Evolutionary conservation across 1,284 basidiomycete species (phyloP), one percentile per base, ranked within the genome.

Genomic region (Ceratobasidium sp.): DNA sequence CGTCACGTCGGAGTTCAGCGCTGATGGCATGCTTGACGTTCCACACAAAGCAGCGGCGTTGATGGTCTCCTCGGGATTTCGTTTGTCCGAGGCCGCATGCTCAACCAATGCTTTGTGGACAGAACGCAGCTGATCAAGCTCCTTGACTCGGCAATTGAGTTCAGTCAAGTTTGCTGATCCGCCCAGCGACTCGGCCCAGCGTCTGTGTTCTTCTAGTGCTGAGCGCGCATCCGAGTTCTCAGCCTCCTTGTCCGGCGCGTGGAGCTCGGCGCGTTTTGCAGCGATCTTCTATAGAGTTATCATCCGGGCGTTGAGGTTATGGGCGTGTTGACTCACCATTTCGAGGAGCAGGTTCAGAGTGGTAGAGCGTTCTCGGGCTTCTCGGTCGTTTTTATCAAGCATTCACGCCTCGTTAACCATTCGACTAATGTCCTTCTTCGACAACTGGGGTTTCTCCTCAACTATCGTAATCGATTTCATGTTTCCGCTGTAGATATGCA

Each of bases 361-460:
- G 85, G 97, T 96, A 81, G 97, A 95, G 82, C 92, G 93, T 89
- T 96, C 96, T 84, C 94, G 92, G 86, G 95, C 90, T 28, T 91
- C 91, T 83, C 96, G 95, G 82, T 97, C 95, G 86, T 94, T 93
- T 26, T 92, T 89, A 39, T 93, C 94, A 82, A 94, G 97, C 83
- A 96, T 92, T 88, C 97, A 95, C 20, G 95, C 95, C 83, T 97
- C 96, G 76, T 87, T 89, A 80, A 97, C 93, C 95, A 97, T 97
- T 80, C 95, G 93, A 83, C 96, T 94, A 83, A 96, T 96, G 82
- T 96, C 96, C 10, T 82, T 96, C 95, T 79, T 93, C 90, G 44
- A 89, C 91, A 61, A 61, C 10, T 61, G 28, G n/a, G 18, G 18
- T 9, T 93, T 93, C 83, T 94, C 92, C 85, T 95, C 95, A 81